Percentiles rank a stretch among this genome's conserved stretches.
Conservation (phyloP, 1,284 basidiomycete species). For the Cutaneotrichosporon spelunceum region DNA sequence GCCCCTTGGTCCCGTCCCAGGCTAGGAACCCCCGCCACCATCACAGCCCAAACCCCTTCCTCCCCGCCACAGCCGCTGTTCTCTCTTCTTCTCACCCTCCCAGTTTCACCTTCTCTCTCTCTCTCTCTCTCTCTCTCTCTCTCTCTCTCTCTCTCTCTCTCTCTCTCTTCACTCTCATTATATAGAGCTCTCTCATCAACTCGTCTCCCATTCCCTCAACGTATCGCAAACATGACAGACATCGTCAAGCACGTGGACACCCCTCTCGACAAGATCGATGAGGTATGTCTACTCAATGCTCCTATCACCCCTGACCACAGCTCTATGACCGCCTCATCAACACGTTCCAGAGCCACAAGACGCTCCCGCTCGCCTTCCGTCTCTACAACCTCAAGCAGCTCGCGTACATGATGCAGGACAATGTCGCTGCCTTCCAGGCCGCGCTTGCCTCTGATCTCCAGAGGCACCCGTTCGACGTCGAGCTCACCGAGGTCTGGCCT, state of each 20-base stretch:
- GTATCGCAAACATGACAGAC: slow-evolving; percentile 8
- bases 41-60: too few species aligned
- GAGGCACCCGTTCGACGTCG: slow-evolving; percentile 50
- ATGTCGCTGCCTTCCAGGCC: slow-evolving; percentile 56
- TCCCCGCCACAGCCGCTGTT: too few species aligned
- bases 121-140: neutral
- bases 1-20: neutral
- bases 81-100: too few species aligned
- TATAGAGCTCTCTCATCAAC: neutral
- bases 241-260: slow-evolving; percentile 24
- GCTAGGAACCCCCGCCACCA: neutral
- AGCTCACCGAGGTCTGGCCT: slow-evolving; percentile 46
- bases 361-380: slow-evolving; percentile 59
- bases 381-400: slow-evolving; percentile 64
- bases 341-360: slow-evolving; percentile 58
- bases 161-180: neutral
- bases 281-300: slow-evolving; percentile 9
- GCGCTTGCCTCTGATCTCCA: slow-evolving; percentile 59
- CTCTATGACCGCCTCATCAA: slow-evolving; percentile 54
- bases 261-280: slow-evolving; percentile 24
- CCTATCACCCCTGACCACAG: slow-evolving; percentile 35
- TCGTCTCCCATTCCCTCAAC: neutral
- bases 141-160: neutral
- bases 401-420: slow-evolving; percentile 62
- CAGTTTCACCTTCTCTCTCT: neutral